Conservation (phyloP, 257 asterid genomes). For the Scutellaria galericulata region DNA sequence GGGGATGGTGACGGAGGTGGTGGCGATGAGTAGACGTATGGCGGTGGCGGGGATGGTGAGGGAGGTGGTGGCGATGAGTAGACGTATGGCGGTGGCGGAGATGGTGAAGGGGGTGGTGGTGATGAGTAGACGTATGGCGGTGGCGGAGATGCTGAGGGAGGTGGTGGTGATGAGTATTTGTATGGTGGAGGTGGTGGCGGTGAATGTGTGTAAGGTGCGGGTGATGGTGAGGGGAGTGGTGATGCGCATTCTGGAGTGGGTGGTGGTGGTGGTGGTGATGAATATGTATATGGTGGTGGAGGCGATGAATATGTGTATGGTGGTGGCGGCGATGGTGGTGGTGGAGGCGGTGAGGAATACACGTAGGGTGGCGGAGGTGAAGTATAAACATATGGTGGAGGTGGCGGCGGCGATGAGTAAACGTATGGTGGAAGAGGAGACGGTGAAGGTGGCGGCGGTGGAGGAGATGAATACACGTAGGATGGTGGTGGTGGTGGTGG, state of each 20-base stretch:
- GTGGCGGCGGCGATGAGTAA: slow-evolving; percentile 43
- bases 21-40: slow-evolving; percentile 49
- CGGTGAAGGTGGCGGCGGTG: slow-evolving; percentile 39
- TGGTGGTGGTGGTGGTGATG: slow-evolving; percentile 42
- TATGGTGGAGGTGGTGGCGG: slow-evolving; percentile 47
- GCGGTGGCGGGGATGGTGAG: slow-evolving; percentile 44
- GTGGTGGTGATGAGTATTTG: slow-evolving; percentile 37
- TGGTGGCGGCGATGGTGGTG: slow-evolving; percentile 46
- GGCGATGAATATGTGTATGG: slow-evolving; percentile 38
- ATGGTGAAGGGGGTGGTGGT: slow-evolving; percentile 38
- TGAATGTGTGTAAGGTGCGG: slow-evolving; percentile 38
- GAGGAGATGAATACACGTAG: slow-evolving; percentile 40
- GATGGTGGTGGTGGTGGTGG: slow-evolving; percentile 41
- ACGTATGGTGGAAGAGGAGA: slow-evolving; percentile 45
- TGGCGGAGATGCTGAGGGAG: slow-evolving; percentile 31
- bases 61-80: slow-evolving; percentile 44
- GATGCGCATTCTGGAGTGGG: slow-evolving; percentile 43
- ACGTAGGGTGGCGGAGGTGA: slow-evolving; percentile 54
- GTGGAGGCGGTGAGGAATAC: slow-evolving; percentile 46
- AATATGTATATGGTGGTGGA: slow-evolving; percentile 28
- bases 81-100: slow-evolving; percentile 27
- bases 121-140: slow-evolving; percentile 36
- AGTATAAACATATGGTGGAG: slow-evolving; percentile 37
- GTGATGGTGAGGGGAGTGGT: slow-evolving; percentile 39
- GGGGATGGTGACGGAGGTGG: slow-evolving; percentile 35